Percentiles rank a stretch among this genome's conserved stretches.
These are phyloP conservation scores for Fusarium aywerte DNA, from an alignment of 2,329 filamentous ascomycete genomes.

Conservation along the genomic window DNA sequence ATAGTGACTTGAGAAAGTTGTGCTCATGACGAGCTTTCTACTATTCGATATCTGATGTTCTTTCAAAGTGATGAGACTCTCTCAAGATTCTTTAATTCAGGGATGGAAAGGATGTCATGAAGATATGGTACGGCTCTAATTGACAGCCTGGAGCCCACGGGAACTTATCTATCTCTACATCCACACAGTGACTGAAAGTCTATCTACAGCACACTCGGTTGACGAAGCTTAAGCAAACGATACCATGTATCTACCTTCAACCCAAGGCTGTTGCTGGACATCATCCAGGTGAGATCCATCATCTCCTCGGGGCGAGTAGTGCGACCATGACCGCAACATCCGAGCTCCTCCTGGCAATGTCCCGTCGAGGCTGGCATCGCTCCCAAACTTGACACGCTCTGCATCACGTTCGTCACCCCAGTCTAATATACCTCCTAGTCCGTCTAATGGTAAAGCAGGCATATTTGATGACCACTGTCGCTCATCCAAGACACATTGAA, in stretches of 20 bases:
- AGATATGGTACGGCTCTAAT: background rate
- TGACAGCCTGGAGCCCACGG: no score
- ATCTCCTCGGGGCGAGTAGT: conserved; percentile 55
- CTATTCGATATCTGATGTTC: background rate
- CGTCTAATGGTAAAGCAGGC: conserved; percentile 50
- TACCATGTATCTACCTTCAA: conserved; percentile 34
- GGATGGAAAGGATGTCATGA: background rate
- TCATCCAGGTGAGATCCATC: conserved; percentile 53
- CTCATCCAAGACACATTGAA: conserved; percentile 54
- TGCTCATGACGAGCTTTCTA: background rate
- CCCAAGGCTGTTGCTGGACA: conserved; percentile 31
- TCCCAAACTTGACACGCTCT: conserved; percentile 45
- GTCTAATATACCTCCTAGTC: conserved; percentile 55
- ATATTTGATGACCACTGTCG: conserved; percentile 50
- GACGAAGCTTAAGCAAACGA: conserved; percentile 13
- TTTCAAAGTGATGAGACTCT: background rate
- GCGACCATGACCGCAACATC: conserved; percentile 48
- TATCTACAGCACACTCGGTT: background rate
- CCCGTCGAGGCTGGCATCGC: conserved; percentile 54
- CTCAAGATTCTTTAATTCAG: no score
- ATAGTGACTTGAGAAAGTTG: background rate
- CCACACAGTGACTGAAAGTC: background rate
- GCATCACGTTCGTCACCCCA: conserved; percentile 54
- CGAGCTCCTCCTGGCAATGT: conserved; percentile 48
- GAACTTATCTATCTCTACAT: background rate